Base-by-base conservation (phyloP, 1,284 basidiomycete genomes). In the Fomitiporia mediterranea region DNA sequence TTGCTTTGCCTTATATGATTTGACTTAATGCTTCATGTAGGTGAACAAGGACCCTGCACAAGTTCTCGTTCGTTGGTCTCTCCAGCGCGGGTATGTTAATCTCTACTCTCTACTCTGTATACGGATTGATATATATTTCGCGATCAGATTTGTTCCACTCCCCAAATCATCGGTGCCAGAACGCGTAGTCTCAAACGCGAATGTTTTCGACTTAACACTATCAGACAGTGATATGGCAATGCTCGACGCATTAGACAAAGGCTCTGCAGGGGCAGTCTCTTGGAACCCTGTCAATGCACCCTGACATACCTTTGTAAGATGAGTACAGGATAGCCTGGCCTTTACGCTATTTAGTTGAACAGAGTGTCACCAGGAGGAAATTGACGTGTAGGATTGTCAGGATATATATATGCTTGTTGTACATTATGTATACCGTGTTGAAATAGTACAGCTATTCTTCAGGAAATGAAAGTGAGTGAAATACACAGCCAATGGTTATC, bases 151-250 rank as follows among this genome's bases (percentile, higher is more conserved):
- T 66, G 75, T 87, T 0, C 86, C 87, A 0, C 75, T 93, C 17
- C 89, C 89, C 3, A 93, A 92, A 70, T 88, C 84, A 34, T 80
- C 78, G n/a, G 84, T 77, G 0, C 76, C 84, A 0, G 67, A 70
- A 5, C 78, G 89, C 42, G 91, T 93, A 62, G 69, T 73, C 40
- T 82, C 82, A 19, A 94, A 94, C 61, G 70, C 81, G 0, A 67
- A 84, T 21, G 68, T 93, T 1, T 90, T 81, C 59, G 82, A 86
- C 65, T 94, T 94, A 64, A 77, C 78, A 53, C 74, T 94, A 11
- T 69, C 69, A 49, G 65, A 70, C 5, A 78, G 80, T 38, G 88
- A 92, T 59, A 82, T 93, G 77, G 60, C 60, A 1, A 68, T 67
- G 32, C 69, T 93, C 8, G 81, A 90, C 64, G 71, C 65, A 0